Percentiles rank a stretch among this genome's conserved stretches.
Conservation (phyloP, 1,284 basidiomycete species). For the Jaminaea rosea region DNA sequence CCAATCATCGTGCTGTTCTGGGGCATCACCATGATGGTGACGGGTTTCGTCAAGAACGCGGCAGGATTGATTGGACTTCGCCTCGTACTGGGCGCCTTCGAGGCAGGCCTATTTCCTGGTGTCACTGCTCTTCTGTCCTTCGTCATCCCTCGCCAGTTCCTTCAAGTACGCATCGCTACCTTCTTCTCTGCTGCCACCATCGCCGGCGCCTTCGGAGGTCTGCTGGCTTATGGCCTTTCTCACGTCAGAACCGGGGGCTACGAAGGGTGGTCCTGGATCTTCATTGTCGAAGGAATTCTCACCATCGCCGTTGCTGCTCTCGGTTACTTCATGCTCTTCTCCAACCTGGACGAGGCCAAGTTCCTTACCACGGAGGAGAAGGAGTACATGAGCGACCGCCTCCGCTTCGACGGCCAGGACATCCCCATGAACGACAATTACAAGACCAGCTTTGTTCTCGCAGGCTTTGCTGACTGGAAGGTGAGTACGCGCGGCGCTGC, state of each 20-base stretch:
- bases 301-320: slow-evolving; percentile 49
- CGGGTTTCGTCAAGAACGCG: slow-evolving; percentile 48
- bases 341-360: slow-evolving; percentile 21
- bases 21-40: slow-evolving; percentile 37
- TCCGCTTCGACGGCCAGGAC: slow-evolving; percentile 28
- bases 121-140: slow-evolving; percentile 23
- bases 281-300: slow-evolving; percentile 48
- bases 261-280: slow-evolving; percentile 32
- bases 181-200: slow-evolving; percentile 46
- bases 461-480: slow-evolving; percentile 36
- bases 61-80: slow-evolving; percentile 46
- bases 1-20: slow-evolving; percentile 3
- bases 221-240: slow-evolving; percentile 26
- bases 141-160: slow-evolving; percentile 21
- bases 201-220: slow-evolving; percentile 52
- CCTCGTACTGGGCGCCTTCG: slow-evolving; percentile 47
- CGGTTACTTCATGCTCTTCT: slow-evolving; percentile 33
- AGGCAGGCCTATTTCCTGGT: slow-evolving; percentile 28
- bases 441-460: slow-evolving; percentile 26
- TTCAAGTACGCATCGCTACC: slow-evolving; percentile 28
- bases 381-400: slow-evolving; percentile 23
- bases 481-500: neutral
- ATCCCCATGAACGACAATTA: slow-evolving; percentile 34
- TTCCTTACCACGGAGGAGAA: slow-evolving; percentile 28
- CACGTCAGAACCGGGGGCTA: slow-evolving; percentile 29